Conservation (phyloP, 2,329 filamentous ascomycete genomes). For the Neurospora crassa region DNA sequence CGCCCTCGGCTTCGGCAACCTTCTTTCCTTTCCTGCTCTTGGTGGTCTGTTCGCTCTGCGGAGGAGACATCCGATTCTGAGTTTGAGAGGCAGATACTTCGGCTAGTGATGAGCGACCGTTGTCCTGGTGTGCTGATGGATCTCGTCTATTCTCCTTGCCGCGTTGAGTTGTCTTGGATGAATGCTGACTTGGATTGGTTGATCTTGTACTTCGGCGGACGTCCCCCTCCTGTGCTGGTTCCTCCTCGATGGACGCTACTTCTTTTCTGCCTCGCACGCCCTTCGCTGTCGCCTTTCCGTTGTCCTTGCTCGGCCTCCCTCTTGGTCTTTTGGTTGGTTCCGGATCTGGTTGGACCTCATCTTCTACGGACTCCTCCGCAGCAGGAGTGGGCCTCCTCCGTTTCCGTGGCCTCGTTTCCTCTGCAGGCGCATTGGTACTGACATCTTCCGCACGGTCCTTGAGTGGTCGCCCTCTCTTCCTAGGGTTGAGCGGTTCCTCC, state of each 20-base stretch:
- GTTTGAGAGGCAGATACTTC: constrained; percentile 13
- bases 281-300: not conserved
- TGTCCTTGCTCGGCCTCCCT: not conserved
- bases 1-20: constrained; percentile 9
- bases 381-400: not conserved
- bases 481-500: constrained; percentile 9
- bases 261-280: not conserved
- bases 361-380: not conserved
- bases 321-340: not conserved
- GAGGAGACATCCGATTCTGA: constrained; percentile 12
- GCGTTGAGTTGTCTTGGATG: not conserved
- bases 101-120: constrained; percentile 18
- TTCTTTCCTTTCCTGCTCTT: constrained; percentile 11
- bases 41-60: constrained; percentile 1
- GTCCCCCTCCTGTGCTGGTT: constrained; percentile 3
- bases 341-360: not conserved
- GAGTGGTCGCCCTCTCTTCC: constrained; percentile 12
- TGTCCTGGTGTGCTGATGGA: constrained; percentile 7
- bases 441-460: not conserved
- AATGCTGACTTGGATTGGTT: not conserved
- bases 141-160: not conserved
- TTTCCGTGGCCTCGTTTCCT: constrained; percentile 11
- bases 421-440: not conserved
- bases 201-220: constrained; percentile 7
- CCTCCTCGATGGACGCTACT: not conserved